phyloP scores from a whole-genome alignment of 148 eudicot genomes.

The Drosera capensis region DNA sequence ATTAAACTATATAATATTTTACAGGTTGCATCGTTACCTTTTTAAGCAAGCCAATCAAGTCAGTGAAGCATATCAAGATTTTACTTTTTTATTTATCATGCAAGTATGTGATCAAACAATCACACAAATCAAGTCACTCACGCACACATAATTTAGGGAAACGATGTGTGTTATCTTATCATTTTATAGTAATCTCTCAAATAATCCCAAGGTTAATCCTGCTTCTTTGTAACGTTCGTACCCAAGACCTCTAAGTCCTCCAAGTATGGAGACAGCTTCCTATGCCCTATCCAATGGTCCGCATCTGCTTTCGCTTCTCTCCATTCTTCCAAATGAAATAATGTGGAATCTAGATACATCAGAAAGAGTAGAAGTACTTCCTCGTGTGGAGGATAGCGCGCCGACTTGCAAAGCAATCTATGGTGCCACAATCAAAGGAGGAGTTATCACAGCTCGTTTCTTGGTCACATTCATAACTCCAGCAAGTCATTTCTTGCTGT shows the following conservation, averaged over 20 bases:
- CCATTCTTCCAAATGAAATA: conserved; percentile 40
- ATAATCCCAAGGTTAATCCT: no score
- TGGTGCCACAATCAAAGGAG: conserved; percentile 24
- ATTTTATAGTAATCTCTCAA: no score
- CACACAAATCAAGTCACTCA: no score
- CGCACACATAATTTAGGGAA: no score
- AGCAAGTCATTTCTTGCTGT: conserved; percentile 36
- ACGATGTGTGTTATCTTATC: no score
- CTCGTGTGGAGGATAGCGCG: conserved; percentile 22
- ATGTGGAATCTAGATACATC: conserved; percentile 40
- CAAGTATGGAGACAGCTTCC: conserved; percentile 31
- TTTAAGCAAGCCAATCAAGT: no score
- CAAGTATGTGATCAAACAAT: no score
- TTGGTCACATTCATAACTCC: conserved; percentile 22
- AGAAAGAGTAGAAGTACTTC: conserved; percentile 41
- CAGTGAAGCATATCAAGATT: no score
- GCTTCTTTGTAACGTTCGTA: no score
- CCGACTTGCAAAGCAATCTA: conserved; percentile 16
- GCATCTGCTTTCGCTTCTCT: conserved; percentile 40
- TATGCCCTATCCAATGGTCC: conserved; percentile 55
- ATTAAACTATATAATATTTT: no score
- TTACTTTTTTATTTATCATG: no score
- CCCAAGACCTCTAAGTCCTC: conserved; percentile 33
- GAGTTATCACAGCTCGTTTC: conserved; percentile 19
- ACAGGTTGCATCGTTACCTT: no score